Conservation (phyloP, 495 filamentous ascomycete genomes). For the Podospora sp. region DNA sequence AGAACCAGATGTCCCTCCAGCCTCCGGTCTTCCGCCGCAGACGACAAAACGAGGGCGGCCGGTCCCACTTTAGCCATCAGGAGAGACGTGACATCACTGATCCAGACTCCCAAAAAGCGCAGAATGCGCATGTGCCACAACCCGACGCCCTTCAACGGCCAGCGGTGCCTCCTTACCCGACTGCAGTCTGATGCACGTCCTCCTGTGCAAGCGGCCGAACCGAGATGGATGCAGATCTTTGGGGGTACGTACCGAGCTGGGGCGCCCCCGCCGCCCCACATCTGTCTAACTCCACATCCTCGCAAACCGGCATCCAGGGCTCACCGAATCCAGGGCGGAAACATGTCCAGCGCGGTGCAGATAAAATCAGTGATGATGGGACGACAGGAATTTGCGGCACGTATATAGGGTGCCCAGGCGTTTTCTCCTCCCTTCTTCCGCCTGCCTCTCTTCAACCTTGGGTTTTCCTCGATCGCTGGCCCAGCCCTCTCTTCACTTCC, state of each 20-base stretch:
- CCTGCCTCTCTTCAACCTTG: conserved; percentile 7
- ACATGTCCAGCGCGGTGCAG: neutral
- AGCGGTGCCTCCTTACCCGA: neutral
- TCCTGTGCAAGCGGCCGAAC: conserved; percentile 4
- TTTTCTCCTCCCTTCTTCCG: conserved; percentile 4
- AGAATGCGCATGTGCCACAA: conserved; percentile 1
- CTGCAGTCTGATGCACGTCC: neutral
- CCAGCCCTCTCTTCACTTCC: neutral
- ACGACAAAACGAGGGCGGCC: neutral
- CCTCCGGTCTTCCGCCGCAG: neutral
- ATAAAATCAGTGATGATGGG: conserved; percentile 9
- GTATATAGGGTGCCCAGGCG: conserved; percentile 14
- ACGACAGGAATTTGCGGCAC: neutral
- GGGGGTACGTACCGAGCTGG: conserved; percentile 9
- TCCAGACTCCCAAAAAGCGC: too few species aligned
- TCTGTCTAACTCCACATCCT: conserved; percentile 9
- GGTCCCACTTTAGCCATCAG: neutral
- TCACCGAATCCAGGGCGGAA: conserved; percentile 22
- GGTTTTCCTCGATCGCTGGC: neutral
- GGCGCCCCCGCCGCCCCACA: conserved; percentile 1
- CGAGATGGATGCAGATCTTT: conserved; percentile 11
- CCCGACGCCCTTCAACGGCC: neutral
- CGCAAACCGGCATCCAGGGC: conserved; percentile 15
- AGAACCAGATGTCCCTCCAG: neutral
- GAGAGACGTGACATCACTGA: conserved; percentile 18